Evolutionary conservation across 495 filamentous ascomycete genomes (phyloP), one percentile per base, ranked within the genome.

Genomic region (Penicillium simplicissimum): DNA sequence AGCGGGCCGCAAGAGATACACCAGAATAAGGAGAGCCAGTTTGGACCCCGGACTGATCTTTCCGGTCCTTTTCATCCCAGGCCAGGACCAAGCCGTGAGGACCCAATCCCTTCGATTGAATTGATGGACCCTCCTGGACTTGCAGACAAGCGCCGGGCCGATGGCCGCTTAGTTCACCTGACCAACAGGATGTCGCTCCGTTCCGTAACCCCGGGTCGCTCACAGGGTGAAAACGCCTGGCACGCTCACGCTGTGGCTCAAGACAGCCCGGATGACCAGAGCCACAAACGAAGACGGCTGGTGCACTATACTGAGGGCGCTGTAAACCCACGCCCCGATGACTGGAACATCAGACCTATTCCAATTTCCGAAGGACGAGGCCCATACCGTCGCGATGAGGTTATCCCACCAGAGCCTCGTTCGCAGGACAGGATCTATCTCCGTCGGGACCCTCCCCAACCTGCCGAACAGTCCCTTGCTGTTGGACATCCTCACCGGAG

Each of bases 41-140:
- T 61, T 58, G 62, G 65, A 38, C 64, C 64, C 23, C 59, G 57
- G 35, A 42, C 61, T 54, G 68, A 65, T 43, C 8, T 61, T 21
- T 49, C 59, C n/a, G 56, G 49, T 36, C 54, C 65, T 34, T 60
- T 57, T 55, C 64, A 63, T 53, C 52, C 52, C 57, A 62, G 69
- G 34, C 42, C 64, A 52, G 67, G 40, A 34, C 31, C 51, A 47
- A 65, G 66, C 36, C 64, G 65, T 43, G 73, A 76, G 65, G 74
- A 77, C 43, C 66, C 67, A 37, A 61, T 81, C 9, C 78, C 78
- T 17, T 81, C 78, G 40, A 77, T 81, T 59, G 78, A 81, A 63
- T 79, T 76, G 47, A 77, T 79, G 57, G 78, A 81, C 60, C 61
- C 51, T 52, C 61, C 72, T 40, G 58, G 69, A 38, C 62, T 72